Evolutionary conservation across 208 protist genomes (phyloP).

Genomic region (Angomonas deanei): DNA sequence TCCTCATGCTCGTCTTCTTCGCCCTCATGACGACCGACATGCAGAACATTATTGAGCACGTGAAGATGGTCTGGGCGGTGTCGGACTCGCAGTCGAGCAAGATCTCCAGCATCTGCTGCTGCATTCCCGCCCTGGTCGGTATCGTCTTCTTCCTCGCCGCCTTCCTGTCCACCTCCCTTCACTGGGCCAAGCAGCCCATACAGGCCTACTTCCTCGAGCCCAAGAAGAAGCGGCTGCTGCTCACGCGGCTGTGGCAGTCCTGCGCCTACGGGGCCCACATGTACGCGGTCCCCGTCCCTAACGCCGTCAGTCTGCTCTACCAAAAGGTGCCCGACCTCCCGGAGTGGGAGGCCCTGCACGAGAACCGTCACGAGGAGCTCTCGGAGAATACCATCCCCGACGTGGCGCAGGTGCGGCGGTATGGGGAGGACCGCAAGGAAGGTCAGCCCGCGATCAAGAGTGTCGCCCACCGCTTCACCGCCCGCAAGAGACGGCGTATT

Average conservation of each 20-base stretch:
- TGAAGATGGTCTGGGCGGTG: not conserved
- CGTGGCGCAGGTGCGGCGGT: not conserved
- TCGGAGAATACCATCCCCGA: not conserved
- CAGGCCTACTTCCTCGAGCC: not conserved
- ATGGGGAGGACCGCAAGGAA: not conserved
- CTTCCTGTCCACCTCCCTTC: conserved; percentile 7
- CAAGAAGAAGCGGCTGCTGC: not conserved
- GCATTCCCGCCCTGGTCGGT: not conserved
- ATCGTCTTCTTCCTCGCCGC: conserved; percentile 12
- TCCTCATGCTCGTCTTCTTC: conserved; percentile 26
- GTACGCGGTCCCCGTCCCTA: conserved; percentile 4
- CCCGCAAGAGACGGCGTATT: not conserved
- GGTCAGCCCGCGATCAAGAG: not conserved
- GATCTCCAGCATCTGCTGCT: not conserved
- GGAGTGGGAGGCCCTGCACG: conserved; percentile 11
- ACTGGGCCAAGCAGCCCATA: not conserved
- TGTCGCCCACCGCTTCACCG: not conserved
- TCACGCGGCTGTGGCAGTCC: not conserved
- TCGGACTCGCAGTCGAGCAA: not conserved
- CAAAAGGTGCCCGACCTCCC: conserved; percentile 9
- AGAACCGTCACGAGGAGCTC: not conserved
- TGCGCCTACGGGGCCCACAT: not conserved
- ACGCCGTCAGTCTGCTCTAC: conserved; percentile 15
- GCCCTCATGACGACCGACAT: conserved; percentile 15
- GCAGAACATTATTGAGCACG: conserved; percentile 22